A percentile compares a stretch with the other conserved stretches of the same genome.
These are phyloP conservation scores for Dendrocalamus latiflorus DNA, from an alignment of 202 grass and related monocot genomes.

Conservation along the genomic window DNA sequence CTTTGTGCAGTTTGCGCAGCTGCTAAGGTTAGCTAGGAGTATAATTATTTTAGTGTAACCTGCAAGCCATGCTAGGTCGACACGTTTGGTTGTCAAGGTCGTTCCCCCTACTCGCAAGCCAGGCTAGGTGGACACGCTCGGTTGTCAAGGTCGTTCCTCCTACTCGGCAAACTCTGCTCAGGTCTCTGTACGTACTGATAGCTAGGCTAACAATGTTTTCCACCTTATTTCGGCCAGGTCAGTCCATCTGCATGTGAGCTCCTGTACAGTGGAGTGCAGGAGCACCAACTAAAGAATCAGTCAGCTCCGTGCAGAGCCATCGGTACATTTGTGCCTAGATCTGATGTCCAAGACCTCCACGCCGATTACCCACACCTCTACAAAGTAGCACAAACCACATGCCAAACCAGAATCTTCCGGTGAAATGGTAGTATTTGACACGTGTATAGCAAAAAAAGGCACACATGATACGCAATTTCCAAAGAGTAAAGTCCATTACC, in stretches of 20 bases:
- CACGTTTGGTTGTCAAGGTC: too few species aligned
- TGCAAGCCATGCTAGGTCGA: constrained; percentile 5
- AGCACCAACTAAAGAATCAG: background rate
- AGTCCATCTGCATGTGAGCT: background rate
- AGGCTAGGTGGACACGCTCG: too few species aligned
- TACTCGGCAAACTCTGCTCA: background rate
- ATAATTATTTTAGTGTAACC: background rate
- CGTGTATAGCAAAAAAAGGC: too few species aligned
- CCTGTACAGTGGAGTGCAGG: background rate
- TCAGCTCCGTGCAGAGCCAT: too few species aligned
- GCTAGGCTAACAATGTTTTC: background rate
- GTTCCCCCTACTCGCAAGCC: too few species aligned
- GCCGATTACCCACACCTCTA: background rate
- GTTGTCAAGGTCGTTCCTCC: background rate
- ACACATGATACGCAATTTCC: too few species aligned
- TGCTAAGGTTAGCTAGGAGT: background rate
- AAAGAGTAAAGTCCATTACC: too few species aligned
- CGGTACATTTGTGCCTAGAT: background rate
- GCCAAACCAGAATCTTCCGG: too few species aligned
- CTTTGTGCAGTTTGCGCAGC: background rate
- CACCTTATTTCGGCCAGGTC: background rate
- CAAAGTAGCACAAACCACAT: too few species aligned
- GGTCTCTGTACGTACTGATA: background rate
- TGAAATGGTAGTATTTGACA: too few species aligned
- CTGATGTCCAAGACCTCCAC: background rate